A percentile compares a stretch with the other conserved stretches of the same genome.
These are phyloP conservation scores for Botrytis deweyae DNA, from an alignment of 2,329 filamentous ascomycete genomes.

Conservation along the genomic window DNA sequence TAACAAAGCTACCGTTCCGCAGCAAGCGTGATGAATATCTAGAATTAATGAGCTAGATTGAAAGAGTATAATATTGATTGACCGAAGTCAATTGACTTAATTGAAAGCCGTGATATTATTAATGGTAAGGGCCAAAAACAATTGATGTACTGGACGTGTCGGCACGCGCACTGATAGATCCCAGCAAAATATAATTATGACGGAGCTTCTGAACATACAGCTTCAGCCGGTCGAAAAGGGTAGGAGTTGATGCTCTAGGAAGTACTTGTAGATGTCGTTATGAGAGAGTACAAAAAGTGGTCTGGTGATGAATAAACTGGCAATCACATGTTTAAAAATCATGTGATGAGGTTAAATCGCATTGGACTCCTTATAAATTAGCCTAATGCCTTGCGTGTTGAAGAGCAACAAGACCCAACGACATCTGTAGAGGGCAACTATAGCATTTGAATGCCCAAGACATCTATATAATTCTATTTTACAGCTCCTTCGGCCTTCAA, in stretches of 20 bases:
- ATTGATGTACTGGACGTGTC: conserved; percentile 13
- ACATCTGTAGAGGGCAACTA: neutral
- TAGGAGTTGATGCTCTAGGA: conserved; percentile 12
- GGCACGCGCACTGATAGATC: conserved; percentile 19
- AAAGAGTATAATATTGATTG: conserved; percentile 16
- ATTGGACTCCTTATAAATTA: neutral
- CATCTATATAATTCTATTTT: conserved; percentile 41
- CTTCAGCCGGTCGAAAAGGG: neutral
- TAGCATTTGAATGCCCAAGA: neutral
- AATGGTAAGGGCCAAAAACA: neutral
- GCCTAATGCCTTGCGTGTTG: neutral
- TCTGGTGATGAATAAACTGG: conserved; percentile 20
- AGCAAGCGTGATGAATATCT: conserved; percentile 10
- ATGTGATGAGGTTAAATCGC: conserved; percentile 22
- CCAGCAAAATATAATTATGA: neutral
- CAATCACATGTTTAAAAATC: conserved; percentile 18
- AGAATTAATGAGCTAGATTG: conserved; percentile 13
- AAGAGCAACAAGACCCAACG: neutral
- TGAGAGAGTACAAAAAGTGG: conserved; percentile 21
- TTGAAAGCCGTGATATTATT: conserved; percentile 6
- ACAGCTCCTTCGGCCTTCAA: conserved; percentile 69
- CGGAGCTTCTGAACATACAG: neutral
- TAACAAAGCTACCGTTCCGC: neutral
- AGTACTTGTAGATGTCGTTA: conserved; percentile 4
- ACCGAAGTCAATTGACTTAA: conserved; percentile 29